Conservation (phyloP, 176 grass and related monocot genomes). For the Carex littledalei region DNA sequence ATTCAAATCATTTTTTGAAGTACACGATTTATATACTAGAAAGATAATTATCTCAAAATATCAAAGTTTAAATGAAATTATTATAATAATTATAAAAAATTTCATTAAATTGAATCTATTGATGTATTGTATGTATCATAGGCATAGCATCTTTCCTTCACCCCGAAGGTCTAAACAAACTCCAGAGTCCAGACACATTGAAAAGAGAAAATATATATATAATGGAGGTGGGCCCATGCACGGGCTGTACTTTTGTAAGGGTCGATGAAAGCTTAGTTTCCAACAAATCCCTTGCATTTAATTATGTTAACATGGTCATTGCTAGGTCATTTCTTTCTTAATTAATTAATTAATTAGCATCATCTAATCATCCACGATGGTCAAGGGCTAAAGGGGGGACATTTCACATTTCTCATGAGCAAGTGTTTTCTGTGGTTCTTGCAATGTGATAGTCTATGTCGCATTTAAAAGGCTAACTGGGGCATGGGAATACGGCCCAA, state of each 20-base stretch:
- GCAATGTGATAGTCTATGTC: not conserved
- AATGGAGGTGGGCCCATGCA: not conserved
- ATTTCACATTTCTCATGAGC: not conserved
- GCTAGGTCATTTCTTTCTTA: constrained; percentile 17
- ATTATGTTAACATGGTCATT: constrained; percentile 3
- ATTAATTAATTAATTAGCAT: constrained; percentile 4
- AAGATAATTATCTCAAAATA: not conserved
- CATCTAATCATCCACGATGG: not conserved
- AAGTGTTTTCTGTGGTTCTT: not conserved
- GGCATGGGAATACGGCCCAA: not conserved
- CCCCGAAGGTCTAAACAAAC: no score
- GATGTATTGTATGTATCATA: no score
- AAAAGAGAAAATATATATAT: not conserved
- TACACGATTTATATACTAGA: not conserved
- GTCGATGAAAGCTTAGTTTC: not conserved
- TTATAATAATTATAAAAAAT: no score
- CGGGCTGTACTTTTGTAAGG: not conserved
- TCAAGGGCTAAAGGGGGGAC: not conserved
- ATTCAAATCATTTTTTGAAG: not conserved
- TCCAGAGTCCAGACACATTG: not conserved
- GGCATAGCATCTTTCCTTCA: no score
- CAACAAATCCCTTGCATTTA: constrained; percentile 8
- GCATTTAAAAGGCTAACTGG: not conserved
- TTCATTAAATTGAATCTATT: no score
- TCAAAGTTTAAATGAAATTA: not conserved